A percentile compares a stretch with the other conserved stretches of the same genome.
Evolutionary conservation across 2,329 filamentous ascomycete genomes (phyloP).

Genomic region (Helotiales sp.): DNA sequence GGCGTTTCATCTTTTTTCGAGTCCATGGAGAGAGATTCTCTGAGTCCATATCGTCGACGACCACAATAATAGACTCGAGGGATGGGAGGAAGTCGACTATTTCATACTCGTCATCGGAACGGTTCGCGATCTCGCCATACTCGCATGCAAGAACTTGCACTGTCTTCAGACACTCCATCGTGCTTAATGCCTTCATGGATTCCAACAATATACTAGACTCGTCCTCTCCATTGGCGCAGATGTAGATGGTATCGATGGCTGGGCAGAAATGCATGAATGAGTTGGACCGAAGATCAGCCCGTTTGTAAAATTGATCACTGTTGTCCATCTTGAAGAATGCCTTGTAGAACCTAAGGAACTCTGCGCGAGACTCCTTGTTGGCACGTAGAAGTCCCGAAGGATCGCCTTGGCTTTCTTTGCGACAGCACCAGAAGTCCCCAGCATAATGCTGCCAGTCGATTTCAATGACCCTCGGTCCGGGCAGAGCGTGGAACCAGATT

Average conservation of each 20-base stretch:
- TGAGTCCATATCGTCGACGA: not conserved
- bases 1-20: no score
- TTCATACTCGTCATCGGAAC: no score
- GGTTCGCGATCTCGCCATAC: not conserved
- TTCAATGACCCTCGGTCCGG: constrained; percentile 9
- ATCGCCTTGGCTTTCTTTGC: not conserved
- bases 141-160: not conserved
- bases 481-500: constrained; percentile 42
- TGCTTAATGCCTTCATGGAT: not conserved
- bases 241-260: not conserved
- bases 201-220: not conserved
- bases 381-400: not conserved
- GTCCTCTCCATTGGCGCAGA: not conserved
- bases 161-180: not conserved
- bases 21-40: no score
- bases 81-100: not conserved
- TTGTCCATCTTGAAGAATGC: not conserved
- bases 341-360: not conserved
- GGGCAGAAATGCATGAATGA: not conserved
- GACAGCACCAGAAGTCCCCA: not conserved
- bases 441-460: not conserved
- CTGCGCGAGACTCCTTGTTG: not conserved
- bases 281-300: no score
- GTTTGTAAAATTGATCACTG: no score
- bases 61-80: not conserved